phyloP scores from a whole-genome alignment of 176 grass and related monocot species.

The Oryza glaberrima region DNA sequence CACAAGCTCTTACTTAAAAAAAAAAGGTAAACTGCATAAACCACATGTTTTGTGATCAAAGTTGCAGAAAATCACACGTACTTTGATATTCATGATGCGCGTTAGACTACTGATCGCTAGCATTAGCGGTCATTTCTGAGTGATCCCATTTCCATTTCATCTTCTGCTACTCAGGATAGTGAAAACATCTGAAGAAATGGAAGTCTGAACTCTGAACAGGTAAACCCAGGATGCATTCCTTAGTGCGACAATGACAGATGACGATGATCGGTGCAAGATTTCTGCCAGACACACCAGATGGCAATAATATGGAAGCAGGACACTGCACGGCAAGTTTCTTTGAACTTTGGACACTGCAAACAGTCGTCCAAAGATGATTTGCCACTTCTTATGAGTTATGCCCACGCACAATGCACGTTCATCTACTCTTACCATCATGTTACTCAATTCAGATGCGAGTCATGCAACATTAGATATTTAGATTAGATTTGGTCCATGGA shows the following conservation, averaged over 20 bases:
- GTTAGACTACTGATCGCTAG: too few species aligned
- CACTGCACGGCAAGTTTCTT: constrained; percentile 21
- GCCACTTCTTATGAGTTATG: neutral
- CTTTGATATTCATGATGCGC: too few species aligned
- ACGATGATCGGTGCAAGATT: neutral
- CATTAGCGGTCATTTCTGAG: neutral
- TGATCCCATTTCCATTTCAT: neutral
- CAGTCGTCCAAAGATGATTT: too few species aligned
- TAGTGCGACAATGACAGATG: neutral
- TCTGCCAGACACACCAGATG: constrained; percentile 3
- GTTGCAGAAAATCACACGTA: too few species aligned
- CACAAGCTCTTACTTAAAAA: neutral
- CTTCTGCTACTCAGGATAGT: neutral
- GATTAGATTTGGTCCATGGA: constrained; percentile 14
- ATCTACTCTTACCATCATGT: neutral
- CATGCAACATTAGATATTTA: neutral
- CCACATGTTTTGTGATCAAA: too few species aligned
- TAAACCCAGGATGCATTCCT: constrained; percentile 14
- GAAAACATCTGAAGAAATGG: constrained; percentile 37
- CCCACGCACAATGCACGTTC: neutral
- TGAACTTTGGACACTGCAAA: neutral
- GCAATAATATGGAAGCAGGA: neutral
- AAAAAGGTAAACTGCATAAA: too few species aligned
- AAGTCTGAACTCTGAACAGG: constrained; percentile 55
- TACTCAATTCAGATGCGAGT: neutral